Evolutionary conservation across 352 stramenopile genomes (phyloP), one percentile per base, ranked within the genome.

Genomic region (Phytophthora crassamura): DNA sequence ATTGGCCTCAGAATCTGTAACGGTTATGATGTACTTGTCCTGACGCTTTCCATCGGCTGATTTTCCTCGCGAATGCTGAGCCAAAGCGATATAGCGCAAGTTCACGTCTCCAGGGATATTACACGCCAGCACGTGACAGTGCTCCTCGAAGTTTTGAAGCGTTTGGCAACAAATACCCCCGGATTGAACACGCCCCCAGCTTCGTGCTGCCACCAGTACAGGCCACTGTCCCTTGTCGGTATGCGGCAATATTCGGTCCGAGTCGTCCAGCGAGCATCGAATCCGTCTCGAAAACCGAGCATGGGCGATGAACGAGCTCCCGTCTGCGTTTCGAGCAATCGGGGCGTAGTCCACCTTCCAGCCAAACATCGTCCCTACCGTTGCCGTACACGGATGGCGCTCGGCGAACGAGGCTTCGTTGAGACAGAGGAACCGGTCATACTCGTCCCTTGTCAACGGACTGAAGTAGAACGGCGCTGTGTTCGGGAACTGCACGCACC

Each of bases 1-100:
- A 32, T 64, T 65, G 0, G 36, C 38, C 2, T 48, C 35, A 0
- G 56, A 58, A 25, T 64, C 46, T 3, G 46, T 47, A 5, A 64
- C 22, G 1, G 36, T 34, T 22, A 64, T 20, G 9, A 46, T 50
- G 38, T 65, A 65, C 38, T 74, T 59, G 64, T 89, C 28, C 56
- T 57, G 15, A 67, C 84, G 41, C 69, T 82, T 39, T 52, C 64
- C 22, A 74, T 90, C 38, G 2, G 36, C 14, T 10, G 41, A 54
- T 25, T 43, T 45, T 28, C 34, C 45, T 9, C 32, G n/a, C 12
- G 25, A 25, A 9, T 55, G 54, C 30, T 45, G 35, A 12, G 62
- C 61, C 22, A 71, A 22, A 35, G 58, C 62, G 25, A 75, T 34
- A 39, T 73, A 78, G 4, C 66, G 66, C 22, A 67, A 33, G 22